These are phyloP conservation scores for Fagopyrum tataricum DNA, from an alignment of 148 eudicot species.

Conservation along the genomic window DNA sequence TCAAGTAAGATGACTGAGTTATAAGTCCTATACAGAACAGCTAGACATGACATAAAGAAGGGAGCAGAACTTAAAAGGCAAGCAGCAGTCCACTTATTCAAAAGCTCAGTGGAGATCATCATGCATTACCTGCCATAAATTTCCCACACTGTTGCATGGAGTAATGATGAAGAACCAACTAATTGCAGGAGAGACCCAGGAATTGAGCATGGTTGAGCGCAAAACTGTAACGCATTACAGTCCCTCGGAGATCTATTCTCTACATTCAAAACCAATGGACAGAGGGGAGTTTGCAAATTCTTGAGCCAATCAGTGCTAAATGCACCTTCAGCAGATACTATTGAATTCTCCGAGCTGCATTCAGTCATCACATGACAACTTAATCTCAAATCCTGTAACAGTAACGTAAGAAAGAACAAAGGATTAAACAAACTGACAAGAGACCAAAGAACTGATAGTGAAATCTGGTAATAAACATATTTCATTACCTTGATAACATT, in stretches of 20 bases:
- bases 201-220: constrained; percentile 69
- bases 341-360: constrained; percentile 46
- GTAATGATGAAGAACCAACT: constrained; percentile 69
- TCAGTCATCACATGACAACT: constrained; percentile 70
- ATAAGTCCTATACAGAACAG: background rate
- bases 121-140: constrained; percentile 73
- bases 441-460: background rate
- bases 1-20: background rate
- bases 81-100: background rate
- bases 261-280: constrained; percentile 37
- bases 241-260: constrained; percentile 39
- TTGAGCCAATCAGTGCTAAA: constrained; percentile 80
- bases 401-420: constrained; percentile 14
- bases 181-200: constrained; percentile 65
- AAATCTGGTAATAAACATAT: background rate
- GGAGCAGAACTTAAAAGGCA: background rate
- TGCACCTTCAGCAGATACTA: constrained; percentile 58
- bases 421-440: constrained; percentile 2
- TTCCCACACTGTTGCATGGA: constrained; percentile 91
- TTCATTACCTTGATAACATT: constrained; percentile 68
- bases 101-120: constrained; percentile 9
- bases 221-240: constrained; percentile 37
- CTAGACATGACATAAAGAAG: background rate
- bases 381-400: constrained; percentile 62
- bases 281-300: constrained; percentile 47